Evolutionary conservation across 306 rosid genomes (phyloP).

Genomic region (Medicago truncatula): MtrunA17r5.0-ANR NC_053042.1:53448501-53449000

Average conservation of each 20-base stretch:
- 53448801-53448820: constrained; percentile 94
- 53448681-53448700: constrained; percentile 47
- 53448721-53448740: constrained; percentile 76
- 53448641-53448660: constrained; percentile 85
- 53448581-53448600: constrained; percentile 6
- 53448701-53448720: constrained; percentile 62
- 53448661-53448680: constrained; percentile 69
- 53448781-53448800: constrained; percentile 88
- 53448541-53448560: constrained; percentile 1
- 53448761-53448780: constrained; percentile 84
- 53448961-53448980: constrained; percentile 49
- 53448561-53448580: neutral
- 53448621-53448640: constrained; percentile 98
- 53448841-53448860: constrained; percentile 57
- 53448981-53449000: constrained; percentile 49
- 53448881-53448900: constrained; percentile 32
- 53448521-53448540: neutral
- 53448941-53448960: constrained; percentile 47
- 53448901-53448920: constrained; percentile 39
- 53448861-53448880: constrained; percentile 44
- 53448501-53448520: neutral
- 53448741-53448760: constrained; percentile 67
- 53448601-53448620: constrained; percentile 26
- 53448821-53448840: constrained; percentile 76
- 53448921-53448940: constrained; percentile 37